Evolutionary conservation across 805 yeast genomes (phyloP).

Genomic region (Zygosaccharomyces gambellarensis): DNA sequence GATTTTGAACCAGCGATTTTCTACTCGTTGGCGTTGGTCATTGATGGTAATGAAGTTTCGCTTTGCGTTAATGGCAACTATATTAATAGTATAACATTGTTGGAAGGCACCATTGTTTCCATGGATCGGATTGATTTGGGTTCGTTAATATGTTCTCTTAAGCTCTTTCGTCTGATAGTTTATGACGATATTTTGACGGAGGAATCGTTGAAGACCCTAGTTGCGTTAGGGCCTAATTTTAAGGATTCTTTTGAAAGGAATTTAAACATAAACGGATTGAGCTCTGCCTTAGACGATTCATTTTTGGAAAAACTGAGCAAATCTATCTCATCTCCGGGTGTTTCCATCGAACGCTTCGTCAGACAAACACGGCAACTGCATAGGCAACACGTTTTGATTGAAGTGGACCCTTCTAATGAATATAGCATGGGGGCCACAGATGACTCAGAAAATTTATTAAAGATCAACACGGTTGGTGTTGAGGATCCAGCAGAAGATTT

Average conservation of each 20-base stretch:
- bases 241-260: conserved; percentile 5
- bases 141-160: conserved; percentile 33
- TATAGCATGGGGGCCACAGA: background rate
- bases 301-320: conserved; percentile 10
- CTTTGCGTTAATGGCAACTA: conserved; percentile 24
- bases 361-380: conserved; percentile 11
- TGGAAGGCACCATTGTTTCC: conserved; percentile 12
- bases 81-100: conserved; percentile 20
- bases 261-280: conserved; percentile 3
- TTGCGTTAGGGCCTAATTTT: conserved; percentile 9
- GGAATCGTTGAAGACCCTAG: conserved; percentile 9
- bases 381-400: conserved; percentile 17
- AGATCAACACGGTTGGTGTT: conserved; percentile 3
- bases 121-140: conserved; percentile 28
- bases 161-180: conserved; percentile 18
- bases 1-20: conserved; percentile 21
- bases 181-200: conserved; percentile 13
- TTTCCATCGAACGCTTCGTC: conserved; percentile 2
- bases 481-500: conserved; percentile 12
- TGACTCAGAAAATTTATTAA: background rate
- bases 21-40: conserved; percentile 19
- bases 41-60: conserved; percentile 13
- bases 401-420: conserved; percentile 19
- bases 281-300: conserved; percentile 5
- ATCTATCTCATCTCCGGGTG: background rate